Percentiles rank a stretch among this genome's conserved stretches.
Evolutionary conservation across 2,329 filamentous ascomycete species (phyloP).

Genomic region (Fusarium nematophilum): DNA sequence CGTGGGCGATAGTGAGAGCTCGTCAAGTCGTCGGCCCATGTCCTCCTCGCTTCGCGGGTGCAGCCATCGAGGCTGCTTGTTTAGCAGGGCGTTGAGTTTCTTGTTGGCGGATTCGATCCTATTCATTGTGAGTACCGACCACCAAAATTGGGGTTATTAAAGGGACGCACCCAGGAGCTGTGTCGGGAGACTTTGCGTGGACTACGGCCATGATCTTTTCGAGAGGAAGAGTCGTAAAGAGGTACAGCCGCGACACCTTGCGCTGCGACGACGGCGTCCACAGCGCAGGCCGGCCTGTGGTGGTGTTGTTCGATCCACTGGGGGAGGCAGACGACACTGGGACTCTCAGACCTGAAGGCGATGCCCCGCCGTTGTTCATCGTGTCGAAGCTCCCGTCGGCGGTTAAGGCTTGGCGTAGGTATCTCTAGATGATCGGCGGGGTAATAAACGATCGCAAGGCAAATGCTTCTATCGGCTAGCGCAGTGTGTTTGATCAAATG

Average conservation of each 20-base stretch:
- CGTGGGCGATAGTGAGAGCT: conserved; percentile 55
- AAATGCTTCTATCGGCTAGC: not conserved
- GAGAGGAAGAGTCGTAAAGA: conserved; percentile 65
- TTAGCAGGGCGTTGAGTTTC: conserved; percentile 65
- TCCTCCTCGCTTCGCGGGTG: conserved; percentile 63
- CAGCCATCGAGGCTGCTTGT: conserved; percentile 69
- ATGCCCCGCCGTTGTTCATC: conserved; percentile 30
- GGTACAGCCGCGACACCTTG: conserved; percentile 66
- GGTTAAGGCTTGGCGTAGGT: not conserved
- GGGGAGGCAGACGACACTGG: conserved; percentile 43
- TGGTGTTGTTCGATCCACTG: conserved; percentile 45
- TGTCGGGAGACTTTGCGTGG: conserved; percentile 53
- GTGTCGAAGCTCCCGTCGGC: not conserved
- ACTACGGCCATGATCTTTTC: conserved; percentile 62
- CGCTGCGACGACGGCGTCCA: conserved; percentile 66
- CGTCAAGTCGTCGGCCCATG: conserved; percentile 62
- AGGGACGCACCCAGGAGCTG: conserved; percentile 58
- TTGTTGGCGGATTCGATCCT: conserved; percentile 70
- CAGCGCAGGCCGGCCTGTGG: conserved; percentile 64
- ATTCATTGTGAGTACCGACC: conserved; percentile 14
- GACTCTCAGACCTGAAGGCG: conserved; percentile 30
- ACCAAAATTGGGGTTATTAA: not conserved
- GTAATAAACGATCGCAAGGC: conserved; percentile 2
- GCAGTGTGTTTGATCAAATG: conserved; percentile 8
- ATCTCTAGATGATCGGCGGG: not conserved